A percentile compares a stretch with the other conserved stretches of the same genome.
Conservation (phyloP, 2,329 filamentous ascomycete species). For the Exophiala sideris region DNA sequence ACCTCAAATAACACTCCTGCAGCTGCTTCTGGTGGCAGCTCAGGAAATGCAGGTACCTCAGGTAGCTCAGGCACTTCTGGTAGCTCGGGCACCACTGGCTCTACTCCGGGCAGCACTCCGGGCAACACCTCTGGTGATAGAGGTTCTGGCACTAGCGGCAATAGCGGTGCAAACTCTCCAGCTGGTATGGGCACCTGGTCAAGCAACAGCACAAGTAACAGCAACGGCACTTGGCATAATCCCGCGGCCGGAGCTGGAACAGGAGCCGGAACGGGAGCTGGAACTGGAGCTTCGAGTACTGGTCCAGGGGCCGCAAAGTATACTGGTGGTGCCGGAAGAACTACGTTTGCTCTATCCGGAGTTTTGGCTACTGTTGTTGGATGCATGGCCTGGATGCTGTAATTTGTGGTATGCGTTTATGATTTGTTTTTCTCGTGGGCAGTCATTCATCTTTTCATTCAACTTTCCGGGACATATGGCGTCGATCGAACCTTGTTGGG, state of each 20-base stretch:
- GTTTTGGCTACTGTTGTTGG: slow-evolving; percentile 17
- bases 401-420: background rate
- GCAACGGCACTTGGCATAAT: no score
- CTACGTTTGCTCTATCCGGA: slow-evolving; percentile 14
- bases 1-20: slow-evolving; percentile 9
- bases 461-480: slow-evolving; percentile 3
- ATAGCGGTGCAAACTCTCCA: no score
- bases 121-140: no score
- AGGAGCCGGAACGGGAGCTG: slow-evolving; percentile 3
- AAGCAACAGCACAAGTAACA: no score
- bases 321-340: slow-evolving; percentile 11
- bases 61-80: slow-evolving; percentile 6
- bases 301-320: slow-evolving; percentile 1
- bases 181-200: no score
- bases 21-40: slow-evolving; percentile 11
- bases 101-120: no score
- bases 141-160: no score
- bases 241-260: background rate
- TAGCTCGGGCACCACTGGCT: slow-evolving; percentile 19
- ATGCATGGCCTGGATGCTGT: slow-evolving; percentile 20
- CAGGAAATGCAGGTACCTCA: slow-evolving; percentile 4
- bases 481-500: background rate
- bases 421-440: background rate
- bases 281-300: background rate
- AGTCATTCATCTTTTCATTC: background rate